Conservation (phyloP, 1,284 basidiomycete species). For the Ustilago xerochloae region DNA sequence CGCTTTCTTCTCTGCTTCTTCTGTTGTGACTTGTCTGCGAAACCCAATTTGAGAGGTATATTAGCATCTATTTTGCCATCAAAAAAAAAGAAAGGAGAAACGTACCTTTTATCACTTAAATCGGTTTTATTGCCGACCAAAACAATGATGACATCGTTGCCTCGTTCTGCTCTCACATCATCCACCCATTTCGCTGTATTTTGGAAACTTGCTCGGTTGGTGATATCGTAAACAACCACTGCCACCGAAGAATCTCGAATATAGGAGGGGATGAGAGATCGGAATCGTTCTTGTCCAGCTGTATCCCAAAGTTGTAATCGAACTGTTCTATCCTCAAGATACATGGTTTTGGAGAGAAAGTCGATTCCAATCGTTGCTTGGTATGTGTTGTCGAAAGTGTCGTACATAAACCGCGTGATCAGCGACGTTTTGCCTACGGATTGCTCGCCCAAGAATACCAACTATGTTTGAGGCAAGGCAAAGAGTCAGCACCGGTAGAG, state of each 20-base stretch:
- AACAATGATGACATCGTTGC: conserved; percentile 98
- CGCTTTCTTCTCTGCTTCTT: conserved; percentile 94
- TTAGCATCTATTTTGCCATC: not conserved
- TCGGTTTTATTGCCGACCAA: conserved; percentile 99
- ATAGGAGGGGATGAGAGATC: conserved; percentile 97
- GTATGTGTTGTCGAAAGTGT: conserved; percentile 99
- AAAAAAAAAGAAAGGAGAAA: not conserved
- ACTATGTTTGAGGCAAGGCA: conserved; percentile 18
- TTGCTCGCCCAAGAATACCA: conserved; percentile 66
- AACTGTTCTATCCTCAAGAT: conserved; percentile 97
- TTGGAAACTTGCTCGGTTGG: conserved; percentile 94
- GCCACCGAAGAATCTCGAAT: conserved; percentile 98
- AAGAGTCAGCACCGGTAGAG: not conserved
- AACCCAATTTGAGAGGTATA: not conserved
- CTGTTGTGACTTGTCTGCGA: conserved; percentile 89
- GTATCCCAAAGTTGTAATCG: conserved; percentile 96
- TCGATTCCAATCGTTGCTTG: conserved; percentile 99
- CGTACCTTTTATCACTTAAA: conserved; percentile 68
- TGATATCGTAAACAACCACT: conserved; percentile 98
- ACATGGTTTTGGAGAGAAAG: conserved; percentile 99
- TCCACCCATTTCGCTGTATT: conserved; percentile 99
- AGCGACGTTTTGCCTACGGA: conserved; percentile 79
- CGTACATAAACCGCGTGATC: conserved; percentile 96
- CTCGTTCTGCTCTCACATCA: conserved; percentile 95
- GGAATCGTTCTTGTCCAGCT: conserved; percentile 97